These are phyloP conservation scores for Trichomonascaceae sp. DNA, from an alignment of 1,139 yeast species.

Conservation along the genomic window DNA sequence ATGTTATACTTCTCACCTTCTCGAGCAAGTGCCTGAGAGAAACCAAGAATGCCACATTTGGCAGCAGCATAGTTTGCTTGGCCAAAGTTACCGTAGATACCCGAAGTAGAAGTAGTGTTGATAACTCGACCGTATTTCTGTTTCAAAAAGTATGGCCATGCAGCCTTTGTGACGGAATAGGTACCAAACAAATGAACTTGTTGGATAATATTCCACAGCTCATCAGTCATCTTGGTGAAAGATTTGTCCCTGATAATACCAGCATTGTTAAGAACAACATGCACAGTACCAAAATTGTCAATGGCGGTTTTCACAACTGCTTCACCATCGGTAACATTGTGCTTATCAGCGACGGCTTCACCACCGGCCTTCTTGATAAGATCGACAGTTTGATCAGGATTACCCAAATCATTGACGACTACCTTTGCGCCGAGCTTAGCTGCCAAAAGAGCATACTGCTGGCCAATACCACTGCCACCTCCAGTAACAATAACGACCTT, in stretches of 20 bases:
- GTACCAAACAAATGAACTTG: slow-evolving; percentile 83
- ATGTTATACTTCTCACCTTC: slow-evolving; percentile 83
- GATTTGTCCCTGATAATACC: slow-evolving; percentile 92
- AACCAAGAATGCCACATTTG: slow-evolving; percentile 81
- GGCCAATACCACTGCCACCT: slow-evolving; percentile 93
- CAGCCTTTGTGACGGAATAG: slow-evolving; percentile 75
- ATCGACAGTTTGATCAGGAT: slow-evolving; percentile 63
- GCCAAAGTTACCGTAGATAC: slow-evolving; percentile 96
- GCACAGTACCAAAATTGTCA: slow-evolving; percentile 74
- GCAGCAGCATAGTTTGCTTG: slow-evolving; percentile 96
- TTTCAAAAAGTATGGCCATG: slow-evolving; percentile 83
- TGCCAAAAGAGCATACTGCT: slow-evolving; percentile 77
- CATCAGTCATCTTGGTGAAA: slow-evolving; percentile 74
- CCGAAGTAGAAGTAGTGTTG: slow-evolving; percentile 91
- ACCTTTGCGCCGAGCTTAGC: slow-evolving; percentile 94
- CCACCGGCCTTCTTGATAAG: slow-evolving; percentile 76
- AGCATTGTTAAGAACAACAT: slow-evolving; percentile 84
- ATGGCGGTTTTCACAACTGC: slow-evolving; percentile 75
- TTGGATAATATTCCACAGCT: slow-evolving; percentile 77
- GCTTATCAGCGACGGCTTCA: slow-evolving; percentile 80
- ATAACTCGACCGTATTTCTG: slow-evolving; percentile 78
- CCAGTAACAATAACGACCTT: slow-evolving; percentile 93
- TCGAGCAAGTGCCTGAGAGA: slow-evolving; percentile 77
- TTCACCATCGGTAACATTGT: slow-evolving; percentile 73
- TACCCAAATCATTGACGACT: slow-evolving; percentile 82